Percentiles rank a stretch among this genome's conserved stretches.
These are phyloP conservation scores for Salvia splendens DNA, from an alignment of 257 asterid genomes.

Conservation along the genomic window DNA sequence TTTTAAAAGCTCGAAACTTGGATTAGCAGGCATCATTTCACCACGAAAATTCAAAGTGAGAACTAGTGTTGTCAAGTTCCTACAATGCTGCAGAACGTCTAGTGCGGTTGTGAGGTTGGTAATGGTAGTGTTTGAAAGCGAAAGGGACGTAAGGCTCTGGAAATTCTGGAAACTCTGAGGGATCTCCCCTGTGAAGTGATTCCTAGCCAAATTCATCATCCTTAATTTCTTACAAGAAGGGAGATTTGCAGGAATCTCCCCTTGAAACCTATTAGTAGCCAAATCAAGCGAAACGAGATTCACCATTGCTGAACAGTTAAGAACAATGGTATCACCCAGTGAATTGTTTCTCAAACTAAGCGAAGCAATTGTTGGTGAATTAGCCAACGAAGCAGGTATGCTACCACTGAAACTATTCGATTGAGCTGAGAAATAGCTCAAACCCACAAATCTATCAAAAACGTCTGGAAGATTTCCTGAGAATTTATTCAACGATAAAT, in stretches of 20 bases:
- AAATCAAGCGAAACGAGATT: constrained; percentile 71
- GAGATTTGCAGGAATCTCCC: constrained; percentile 59
- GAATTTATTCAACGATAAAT: constrained; percentile 57
- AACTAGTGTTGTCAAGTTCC: constrained; percentile 61
- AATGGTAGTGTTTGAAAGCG: constrained; percentile 67
- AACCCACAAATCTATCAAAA: constrained; percentile 45
- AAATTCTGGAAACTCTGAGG: constrained; percentile 74
- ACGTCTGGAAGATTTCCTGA: constrained; percentile 63
- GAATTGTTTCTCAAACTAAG: constrained; percentile 76
- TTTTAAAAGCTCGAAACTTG: constrained; percentile 46
- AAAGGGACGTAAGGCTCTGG: constrained; percentile 53
- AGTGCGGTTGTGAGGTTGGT: constrained; percentile 56
- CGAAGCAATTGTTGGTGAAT: constrained; percentile 47
- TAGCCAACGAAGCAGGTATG: constrained; percentile 64
- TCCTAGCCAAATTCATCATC: constrained; percentile 59
- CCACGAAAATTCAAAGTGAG: constrained; percentile 59
- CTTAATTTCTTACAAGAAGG: constrained; percentile 54
- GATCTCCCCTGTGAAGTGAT: constrained; percentile 55
- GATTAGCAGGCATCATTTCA: constrained; percentile 56
- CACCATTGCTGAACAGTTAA: constrained; percentile 74
- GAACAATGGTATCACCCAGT: constrained; percentile 48
- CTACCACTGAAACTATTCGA: constrained; percentile 59
- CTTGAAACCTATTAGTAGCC: constrained; percentile 62
- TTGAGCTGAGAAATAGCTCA: constrained; percentile 63
- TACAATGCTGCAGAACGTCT: constrained; percentile 60